Evolutionary conservation across 768 basidiomycete genomes (phyloP), one percentile per base, ranked within the genome.

Genomic region (Amanita subjunquillea): DNA sequence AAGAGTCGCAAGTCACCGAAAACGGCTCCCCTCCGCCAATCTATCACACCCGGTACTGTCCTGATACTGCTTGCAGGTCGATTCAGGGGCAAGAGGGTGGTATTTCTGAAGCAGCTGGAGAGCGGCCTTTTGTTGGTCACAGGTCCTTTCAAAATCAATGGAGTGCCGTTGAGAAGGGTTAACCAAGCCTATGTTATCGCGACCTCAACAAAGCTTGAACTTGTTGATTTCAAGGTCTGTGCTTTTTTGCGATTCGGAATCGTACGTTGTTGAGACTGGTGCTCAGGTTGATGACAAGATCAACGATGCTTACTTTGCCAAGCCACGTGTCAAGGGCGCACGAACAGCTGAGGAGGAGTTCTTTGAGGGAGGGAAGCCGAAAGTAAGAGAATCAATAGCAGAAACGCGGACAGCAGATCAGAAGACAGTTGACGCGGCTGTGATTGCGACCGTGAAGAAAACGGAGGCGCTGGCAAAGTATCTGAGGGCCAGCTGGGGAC

Each of bases 171-270:
- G 68, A 82, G 94, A 69, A 83, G 96, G 69, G 93, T 99, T 55
- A 95, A 93, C 77, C 95, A 97, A 76, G 92, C 96, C 51, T 99
- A 99, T 68, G 92, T 94, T 57, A 98, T 99, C 64, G 91, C 95
- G 54, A 99, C 96, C 54, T 93, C 93, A 53, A 97, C 96, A 60
- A 91, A 85, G 73, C 71, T 98, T 60, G 88, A 95, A 58, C 69
- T 97, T 54, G 77, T 73, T 25, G 78, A 73, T 54, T 73, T 89
- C 67, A 79, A 80, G 75, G 92, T 91, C 62, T 57, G 79, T 74
- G 23, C 34, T 53, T 27, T 20, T 30, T 38, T 36, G 25, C 49
- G 4, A 42, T 56, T 50, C 52, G 34, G 44, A 42, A 43, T 32
- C 12, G 41, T 15, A 46, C 3, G 48, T 20, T 13, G 38, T 30